Conservation (phyloP, 345 rosid species). For the Gossypioides kirkii region DNA sequence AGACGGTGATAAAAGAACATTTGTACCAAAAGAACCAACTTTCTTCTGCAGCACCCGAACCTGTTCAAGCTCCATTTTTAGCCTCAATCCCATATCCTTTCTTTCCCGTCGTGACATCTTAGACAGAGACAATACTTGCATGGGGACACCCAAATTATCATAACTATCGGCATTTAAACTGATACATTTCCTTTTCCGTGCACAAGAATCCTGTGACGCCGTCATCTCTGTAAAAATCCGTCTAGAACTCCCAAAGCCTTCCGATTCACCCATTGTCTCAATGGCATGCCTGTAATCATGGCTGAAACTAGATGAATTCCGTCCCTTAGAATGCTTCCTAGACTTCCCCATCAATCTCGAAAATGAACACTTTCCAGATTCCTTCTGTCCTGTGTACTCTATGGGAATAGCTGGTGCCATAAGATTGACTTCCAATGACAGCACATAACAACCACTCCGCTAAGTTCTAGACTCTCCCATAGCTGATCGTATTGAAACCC, state of each 20-base stretch:
- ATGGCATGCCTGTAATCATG: conserved; percentile 53
- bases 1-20: conserved; percentile 40
- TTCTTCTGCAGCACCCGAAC: conserved; percentile 56
- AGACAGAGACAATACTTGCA: conserved; percentile 52
- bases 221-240: conserved; percentile 47
- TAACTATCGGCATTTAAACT: conserved; percentile 41
- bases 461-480: neutral
- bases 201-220: conserved; percentile 53
- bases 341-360: conserved; percentile 65
- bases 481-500: neutral
- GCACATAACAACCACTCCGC: conserved; percentile 11
- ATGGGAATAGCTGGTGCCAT: conserved; percentile 64
- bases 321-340: conserved; percentile 53
- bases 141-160: conserved; percentile 41
- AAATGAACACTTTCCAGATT: conserved; percentile 28
- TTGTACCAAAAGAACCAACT: conserved; percentile 39
- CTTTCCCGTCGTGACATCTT: conserved; percentile 61
- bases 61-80: conserved; percentile 71
- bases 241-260: conserved; percentile 65
- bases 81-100: conserved; percentile 44
- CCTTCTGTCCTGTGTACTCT: conserved; percentile 55
- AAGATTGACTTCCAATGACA: conserved; percentile 27
- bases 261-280: conserved; percentile 64
- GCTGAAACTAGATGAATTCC: conserved; percentile 54
- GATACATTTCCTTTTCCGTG: conserved; percentile 52